Percentiles rank a stretch among this genome's conserved stretches.
These are phyloP conservation scores for Neurospora pannonica DNA, from an alignment of 495 filamentous ascomycete genomes.

Conservation along the genomic window DNA sequence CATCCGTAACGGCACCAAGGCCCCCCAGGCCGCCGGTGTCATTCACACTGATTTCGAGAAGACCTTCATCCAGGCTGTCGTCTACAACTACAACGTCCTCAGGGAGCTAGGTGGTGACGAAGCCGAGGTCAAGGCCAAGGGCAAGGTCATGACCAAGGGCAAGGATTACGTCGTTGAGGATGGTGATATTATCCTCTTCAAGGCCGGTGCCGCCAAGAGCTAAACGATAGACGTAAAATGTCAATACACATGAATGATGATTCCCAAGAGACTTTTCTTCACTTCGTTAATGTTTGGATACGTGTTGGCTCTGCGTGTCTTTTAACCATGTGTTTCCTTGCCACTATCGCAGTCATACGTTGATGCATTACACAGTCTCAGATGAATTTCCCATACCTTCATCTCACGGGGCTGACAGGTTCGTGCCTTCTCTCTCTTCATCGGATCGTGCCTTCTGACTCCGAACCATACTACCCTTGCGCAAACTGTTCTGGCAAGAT, in stretches of 20 bases:
- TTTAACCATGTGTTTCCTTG: no score
- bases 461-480: no score
- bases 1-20: constrained; percentile 91
- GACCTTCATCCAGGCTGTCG: constrained; percentile 95
- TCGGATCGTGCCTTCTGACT: no score
- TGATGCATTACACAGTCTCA: no score
- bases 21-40: constrained; percentile 92
- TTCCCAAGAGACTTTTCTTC: background rate
- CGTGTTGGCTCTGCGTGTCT: no score
- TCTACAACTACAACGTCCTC: constrained; percentile 74
- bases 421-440: no score
- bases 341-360: no score
- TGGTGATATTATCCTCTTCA: constrained; percentile 76
- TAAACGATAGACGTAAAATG: constrained; percentile 22
- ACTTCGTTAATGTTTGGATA: background rate
- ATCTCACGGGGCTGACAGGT: no score
- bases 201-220: constrained; percentile 87
- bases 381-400: no score
- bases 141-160: constrained; percentile 97
- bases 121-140: constrained; percentile 76
- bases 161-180: constrained; percentile 90
- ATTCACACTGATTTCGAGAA: constrained; percentile 99
- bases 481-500: no score
- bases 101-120: constrained; percentile 88
- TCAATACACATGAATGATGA: background rate